Evolutionary conservation across 164 flowering plant species (phyloP), one percentile per base, ranked within the genome.

Genomic region (Sedum album): DNA sequence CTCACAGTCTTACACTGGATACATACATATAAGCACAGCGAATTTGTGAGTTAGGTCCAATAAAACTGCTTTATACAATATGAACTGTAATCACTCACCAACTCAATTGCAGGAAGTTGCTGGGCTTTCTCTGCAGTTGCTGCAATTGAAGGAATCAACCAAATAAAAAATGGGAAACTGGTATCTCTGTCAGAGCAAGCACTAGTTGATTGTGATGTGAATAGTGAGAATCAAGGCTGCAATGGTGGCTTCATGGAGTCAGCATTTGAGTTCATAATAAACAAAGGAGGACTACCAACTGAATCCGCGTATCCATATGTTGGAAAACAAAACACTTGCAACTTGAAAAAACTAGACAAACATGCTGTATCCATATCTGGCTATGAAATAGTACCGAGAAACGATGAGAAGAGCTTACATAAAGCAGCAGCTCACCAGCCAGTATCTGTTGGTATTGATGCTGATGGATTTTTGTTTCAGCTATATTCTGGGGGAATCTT

Each of bases 61-160:
- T 49, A 20, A 49, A n/a, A 49, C 25, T 49, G 60, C 60, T 8
- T 4, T 31, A 23, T 55, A 26, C 41, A 17, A 39, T 68, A 31
- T 65, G 21, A 62, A 8, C 30, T 4, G 61, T 14, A 55, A 25
- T 28, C n/a, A n/a, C n/a, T n/a, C n/a, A n/a, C n/a, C n/a, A 20
- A 44, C 67, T 71, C 44, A 18, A 9, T 20, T 73, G 55, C 83
- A 86, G n/a, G n/a, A n/a, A n/a, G n/a, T n/a, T n/a, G n/a, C n/a
- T n/a, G n/a, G n/a, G n/a, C n/a, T n/a, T n/a, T 86, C 79, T 80
- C 86, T 26, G 79, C 88, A 13, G 81, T 84, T 23, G 84, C 87
- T 57, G 87, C 88, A 5, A 74, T 84, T 23, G 91, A 86, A 76
- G 82, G 85, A 49, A 61, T 83, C 69, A 75, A 73, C 79, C 30